A percentile compares a stretch with the other conserved stretches of the same genome.
phyloP scores from a whole-genome alignment of 2,329 filamentous ascomycete genomes.

The Aspergillus brasiliensis region DNA sequence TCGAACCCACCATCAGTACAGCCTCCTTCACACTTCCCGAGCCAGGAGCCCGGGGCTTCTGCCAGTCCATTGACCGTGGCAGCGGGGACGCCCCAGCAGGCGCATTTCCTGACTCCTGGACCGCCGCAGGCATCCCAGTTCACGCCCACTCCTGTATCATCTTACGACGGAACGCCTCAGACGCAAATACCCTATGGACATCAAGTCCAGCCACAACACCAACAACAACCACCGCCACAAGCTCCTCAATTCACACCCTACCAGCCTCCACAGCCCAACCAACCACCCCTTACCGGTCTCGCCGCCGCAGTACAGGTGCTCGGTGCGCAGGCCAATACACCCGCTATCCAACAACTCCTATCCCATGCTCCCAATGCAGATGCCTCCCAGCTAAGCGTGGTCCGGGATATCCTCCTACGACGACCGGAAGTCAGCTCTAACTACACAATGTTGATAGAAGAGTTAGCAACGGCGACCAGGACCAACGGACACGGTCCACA shows the following conservation, averaged over 20 bases:
- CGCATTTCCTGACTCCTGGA: conserved; percentile 28
- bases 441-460: conserved; percentile 45
- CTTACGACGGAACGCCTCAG: conserved; percentile 19
- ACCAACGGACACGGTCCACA: conserved; percentile 34
- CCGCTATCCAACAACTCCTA: conserved; percentile 69
- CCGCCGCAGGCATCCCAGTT: conserved; percentile 22
- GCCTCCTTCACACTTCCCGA: conserved; percentile 43
- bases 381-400: conserved; percentile 71
- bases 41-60: conserved; percentile 36
- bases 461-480: conserved; percentile 39
- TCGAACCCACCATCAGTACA: conserved; percentile 44
- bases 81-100: conserved; percentile 31
- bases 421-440: conserved; percentile 68
- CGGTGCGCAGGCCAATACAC: conserved; percentile 62
- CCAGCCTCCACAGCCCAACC: conserved; percentile 17
- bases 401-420: conserved; percentile 67
- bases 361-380: conserved; percentile 69
- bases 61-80: conserved; percentile 36
- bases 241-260: conserved; percentile 31
- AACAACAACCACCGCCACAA: conserved; percentile 17
- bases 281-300: conserved; percentile 49
- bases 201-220: conserved; percentile 18
- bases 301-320: conserved; percentile 64
- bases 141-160: conserved; percentile 26
- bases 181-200: conserved; percentile 23